phyloP scores from a whole-genome alignment of 2,329 filamentous ascomycete species.

The Xylaria polymorpha region DNA sequence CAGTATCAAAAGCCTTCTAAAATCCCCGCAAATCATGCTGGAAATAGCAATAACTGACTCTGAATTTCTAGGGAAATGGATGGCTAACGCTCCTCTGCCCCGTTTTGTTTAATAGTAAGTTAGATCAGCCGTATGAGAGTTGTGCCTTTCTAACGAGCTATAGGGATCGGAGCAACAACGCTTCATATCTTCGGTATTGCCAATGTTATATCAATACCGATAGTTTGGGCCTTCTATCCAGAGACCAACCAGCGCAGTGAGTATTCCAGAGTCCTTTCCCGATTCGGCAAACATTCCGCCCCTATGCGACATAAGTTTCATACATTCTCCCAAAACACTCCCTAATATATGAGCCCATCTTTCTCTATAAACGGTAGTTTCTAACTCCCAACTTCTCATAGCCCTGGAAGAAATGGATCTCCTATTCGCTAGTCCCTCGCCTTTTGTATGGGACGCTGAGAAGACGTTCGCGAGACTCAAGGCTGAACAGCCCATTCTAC shows the following conservation, averaged over 20 bases:
- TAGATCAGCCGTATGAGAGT: not conserved
- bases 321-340: too few relatives aligned
- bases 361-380: too few relatives aligned
- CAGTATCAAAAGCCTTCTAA: too few relatives aligned
- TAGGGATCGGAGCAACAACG: conserved; percentile 73
- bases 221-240: conserved; percentile 79
- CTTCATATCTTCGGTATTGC: conserved; percentile 78
- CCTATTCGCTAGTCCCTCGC: conserved; percentile 73
- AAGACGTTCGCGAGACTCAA: conserved; percentile 71
- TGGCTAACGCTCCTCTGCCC: conserved; percentile 57
- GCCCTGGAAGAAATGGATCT: conserved; percentile 82
- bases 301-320: too few relatives aligned
- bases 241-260: conserved; percentile 73
- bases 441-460: conserved; percentile 79
- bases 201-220: conserved; percentile 73
- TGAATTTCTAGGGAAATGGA: conserved; percentile 65
- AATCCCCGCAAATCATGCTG: too few relatives aligned
- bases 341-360: too few relatives aligned
- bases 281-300: too few relatives aligned
- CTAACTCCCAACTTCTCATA: too few relatives aligned
- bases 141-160: conserved; percentile 19
- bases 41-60: too few relatives aligned
- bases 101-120: conserved; percentile 48
- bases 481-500: conserved; percentile 65
- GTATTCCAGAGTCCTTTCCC: too few relatives aligned